These are phyloP conservation scores for Skeletonema tropicum DNA, from an alignment of 108 stramenopile genomes.

Conservation along the genomic window DNA sequence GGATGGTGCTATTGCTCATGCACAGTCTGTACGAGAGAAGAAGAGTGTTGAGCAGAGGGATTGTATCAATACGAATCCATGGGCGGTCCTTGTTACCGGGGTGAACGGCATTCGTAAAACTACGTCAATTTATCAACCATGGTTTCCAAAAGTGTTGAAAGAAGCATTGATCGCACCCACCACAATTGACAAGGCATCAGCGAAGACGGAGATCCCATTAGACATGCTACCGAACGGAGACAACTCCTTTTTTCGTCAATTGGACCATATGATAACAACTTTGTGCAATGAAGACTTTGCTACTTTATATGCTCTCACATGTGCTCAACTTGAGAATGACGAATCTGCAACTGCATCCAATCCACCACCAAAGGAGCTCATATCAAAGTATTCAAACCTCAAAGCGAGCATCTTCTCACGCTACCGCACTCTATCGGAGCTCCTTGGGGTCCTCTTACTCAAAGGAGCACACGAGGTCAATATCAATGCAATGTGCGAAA, in stretches of 20 bases:
- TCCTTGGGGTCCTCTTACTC: constrained; percentile 73
- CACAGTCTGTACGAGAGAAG: neutral
- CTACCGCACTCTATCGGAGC: constrained; percentile 80
- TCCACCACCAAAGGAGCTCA: constrained; percentile 50
- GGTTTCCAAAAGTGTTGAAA: constrained; percentile 66
- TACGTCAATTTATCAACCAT: constrained; percentile 83
- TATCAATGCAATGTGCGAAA: constrained; percentile 85
- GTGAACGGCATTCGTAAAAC: constrained; percentile 91
- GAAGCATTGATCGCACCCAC: constrained; percentile 68
- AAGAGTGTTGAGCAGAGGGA: neutral
- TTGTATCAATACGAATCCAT: constrained; percentile 36
- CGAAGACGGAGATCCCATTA: neutral
- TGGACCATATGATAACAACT: constrained; percentile 89
- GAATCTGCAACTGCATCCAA: neutral
- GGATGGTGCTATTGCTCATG: constrained; percentile 60
- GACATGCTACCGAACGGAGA: constrained; percentile 54
- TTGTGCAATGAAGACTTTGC: constrained; percentile 82
- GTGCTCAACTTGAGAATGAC: constrained; percentile 34
- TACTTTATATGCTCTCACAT: constrained; percentile 65
- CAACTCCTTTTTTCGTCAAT: constrained; percentile 87
- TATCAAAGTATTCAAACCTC: constrained; percentile 68
- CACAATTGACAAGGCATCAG: neutral
- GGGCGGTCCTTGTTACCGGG: constrained; percentile 90
- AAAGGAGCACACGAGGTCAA: constrained; percentile 60
- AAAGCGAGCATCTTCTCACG: constrained; percentile 89